Base-by-base conservation (phyloP, 106 monocot genomes). In the Acanthochlamys bracteata region DNA sequence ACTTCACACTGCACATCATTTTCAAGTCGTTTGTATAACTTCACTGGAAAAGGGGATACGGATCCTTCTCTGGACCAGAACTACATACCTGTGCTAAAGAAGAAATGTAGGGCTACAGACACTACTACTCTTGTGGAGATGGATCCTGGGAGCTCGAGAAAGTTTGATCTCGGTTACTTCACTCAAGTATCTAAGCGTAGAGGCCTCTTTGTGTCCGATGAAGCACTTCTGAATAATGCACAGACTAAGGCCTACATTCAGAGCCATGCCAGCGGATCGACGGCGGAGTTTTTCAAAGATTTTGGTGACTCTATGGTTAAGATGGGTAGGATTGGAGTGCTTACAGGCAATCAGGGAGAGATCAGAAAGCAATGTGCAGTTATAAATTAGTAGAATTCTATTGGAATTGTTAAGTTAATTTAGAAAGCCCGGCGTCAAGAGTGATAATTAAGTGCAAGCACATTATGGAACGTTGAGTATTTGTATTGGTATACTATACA, bases 91-190 rank as follows among this genome's bases (percentile, higher is more conserved):
- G 14, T 4, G 15, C 53, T 78, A 14, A 42, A 46, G 45, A 33
- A 19, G 21, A 54, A 25, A 25, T 72, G 72, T 46, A 39, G 41
- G 17, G 45, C 41, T 11, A 26, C 15, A 0, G 78, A 78, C 53
- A 23, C 46, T 4, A 75, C 71, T 15, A 78, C 49, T 20, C 41
- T 61, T 17, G 79, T 75, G 23, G 74, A 80, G 57, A 83, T 86
- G 80, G 86, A 86, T 42, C 80, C 91, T 7, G 80, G 79, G 4
- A 91, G 91, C 59, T 73, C 54, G 74, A 56, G 3, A 24, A 76
- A 75, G 10, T 86, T 91, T 46, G 86, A 91, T 66, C 53, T 23
- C 7, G 26, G 69, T 53, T 91, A 83, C 70, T 91, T 68, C 83
- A 78, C 60, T 55, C 53, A 69, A 0, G 60, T 91, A 14, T 51